Base-by-base conservation (phyloP, 2,329 filamentous ascomycete species). In the Drechslerella dactyloides region DNA sequence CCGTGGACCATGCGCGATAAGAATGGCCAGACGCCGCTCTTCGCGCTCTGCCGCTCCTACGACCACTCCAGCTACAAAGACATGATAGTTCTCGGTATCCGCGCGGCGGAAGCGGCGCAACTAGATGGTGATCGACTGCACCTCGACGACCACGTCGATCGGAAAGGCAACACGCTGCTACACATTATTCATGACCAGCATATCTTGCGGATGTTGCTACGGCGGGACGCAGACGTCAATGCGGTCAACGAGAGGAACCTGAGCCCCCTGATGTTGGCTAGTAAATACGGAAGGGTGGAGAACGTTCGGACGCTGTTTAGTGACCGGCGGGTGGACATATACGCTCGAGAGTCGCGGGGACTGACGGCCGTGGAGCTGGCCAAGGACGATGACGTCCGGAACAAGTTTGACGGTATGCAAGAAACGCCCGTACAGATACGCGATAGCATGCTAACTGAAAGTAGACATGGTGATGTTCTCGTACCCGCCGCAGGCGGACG, bases 21-120 rank as follows among this genome's bases (percentile, higher is more conserved):
- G 79, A 97, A 97, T 78, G 94, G 94, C 0, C 94, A 97, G 80
- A 99, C 96, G n/a, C 96, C 94, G 1, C 82, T 99, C 7, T 97
- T 99, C 79, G 94, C 94, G 1, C 83, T 97, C 0, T 97, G 93
- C 79, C 87, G 94, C 76, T 97, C 92, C 0, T 99, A 99, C 77
- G 94, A 99, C 78, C 92, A 99, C 79, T 84, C 87, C 0, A 85
- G 93, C 75, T 99, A 99, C 80, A 85, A 86, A 59, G 82, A 84
- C 52, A 97, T 99, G 94, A 90, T 99, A 0, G 87, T 90, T 75
- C 85, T 88, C 69, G 94, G 90, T 2, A 82, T 99, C 40, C 83
- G 86, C 33, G 86, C 89, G 50, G 92, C 94, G 1, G 88, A 87
- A 59, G 80, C 82, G 62, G 85, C 87, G 1, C 94, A 99, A 80